phyloP scores from a whole-genome alignment of 306 rosid species.

The Heteromeles arbutifolia region DNA sequence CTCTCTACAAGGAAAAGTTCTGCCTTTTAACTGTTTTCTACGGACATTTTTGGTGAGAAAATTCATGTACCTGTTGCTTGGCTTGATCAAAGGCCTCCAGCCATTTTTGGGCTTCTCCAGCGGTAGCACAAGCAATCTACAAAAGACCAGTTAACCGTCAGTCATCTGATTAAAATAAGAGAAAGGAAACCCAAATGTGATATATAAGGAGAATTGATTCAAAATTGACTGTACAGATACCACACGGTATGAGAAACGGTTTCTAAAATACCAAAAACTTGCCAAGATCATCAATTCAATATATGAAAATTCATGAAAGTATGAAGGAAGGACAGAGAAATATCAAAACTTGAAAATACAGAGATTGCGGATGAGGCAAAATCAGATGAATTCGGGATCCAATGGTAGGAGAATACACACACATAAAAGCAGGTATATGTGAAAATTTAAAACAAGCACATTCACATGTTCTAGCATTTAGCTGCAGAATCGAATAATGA shows the following conservation, averaged over 20 bases:
- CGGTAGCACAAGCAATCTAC: conserved; percentile 79
- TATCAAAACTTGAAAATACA: not conserved
- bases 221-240: not conserved
- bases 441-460: not conserved
- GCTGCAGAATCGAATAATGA: not conserved
- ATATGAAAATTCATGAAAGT: not conserved
- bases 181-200: not conserved
- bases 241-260: not conserved
- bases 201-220: not conserved
- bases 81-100: conserved; percentile 91
- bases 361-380: not conserved
- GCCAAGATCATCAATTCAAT: not conserved
- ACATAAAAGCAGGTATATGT: not conserved
- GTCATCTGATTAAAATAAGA: not conserved
- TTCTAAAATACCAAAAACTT: not conserved
- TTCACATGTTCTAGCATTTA: not conserved
- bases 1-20: not conserved
- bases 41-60: not conserved
- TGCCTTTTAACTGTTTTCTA: too few species aligned
- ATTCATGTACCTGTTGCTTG: conserved; percentile 65
- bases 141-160: conserved; percentile 16
- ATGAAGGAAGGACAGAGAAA: not conserved
- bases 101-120: conserved; percentile 74
- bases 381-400: not conserved
- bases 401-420: not conserved